Base-by-base conservation (phyloP, 257 asterid genomes). In the Solanum appendiculatum region DNA sequence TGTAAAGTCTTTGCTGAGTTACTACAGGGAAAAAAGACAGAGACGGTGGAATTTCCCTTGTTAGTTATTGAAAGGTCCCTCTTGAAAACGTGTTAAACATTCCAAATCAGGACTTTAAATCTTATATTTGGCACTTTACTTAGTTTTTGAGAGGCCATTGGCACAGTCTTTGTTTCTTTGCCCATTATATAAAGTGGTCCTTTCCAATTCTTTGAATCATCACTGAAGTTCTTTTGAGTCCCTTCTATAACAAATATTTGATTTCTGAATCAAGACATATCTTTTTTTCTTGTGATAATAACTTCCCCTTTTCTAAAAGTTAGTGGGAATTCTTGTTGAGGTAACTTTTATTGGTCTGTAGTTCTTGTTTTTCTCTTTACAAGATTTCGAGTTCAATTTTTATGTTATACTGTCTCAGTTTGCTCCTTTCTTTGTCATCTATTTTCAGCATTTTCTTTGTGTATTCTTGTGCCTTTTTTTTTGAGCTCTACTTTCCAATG, bases 31-130 rank as follows among this genome's bases (percentile, higher is more conserved):
- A 40, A 40, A 83, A 83, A 83, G 36, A 82, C 60, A 25, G 42
- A 36, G 66, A 51, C 29, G 68, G 42, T 46, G 85, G 86, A 60
- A n/a, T 68, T 84, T 88, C 70, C 68, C 86, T 86, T 87, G 29
- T 86, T 82, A 40, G 85, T 86, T 82, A 82, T 86, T 87, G 88
- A 89, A 87, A 89, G 90, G 87, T 66, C 84, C 64, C 18, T 88
- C 37, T 68, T 80, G 83, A 72, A 90, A 88, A 86, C 89, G 90
- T 90, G 90, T 86, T 87, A 8, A 86, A 83, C 66, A 86, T 37
- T 86, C 63, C 36, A 80, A 81, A 64, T 54, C 86, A 36, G 4
- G 89, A 86, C 33, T 64, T 88, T 42, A 54, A 84, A 83, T 85
- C 39, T 39, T 42, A 25, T 39, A 15, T 77, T 40, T 77, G 63